Evolutionary conservation across 306 rosid genomes (phyloP), one percentile per base, ranked within the genome.

Genomic region (Datisca glomerata): DNA sequence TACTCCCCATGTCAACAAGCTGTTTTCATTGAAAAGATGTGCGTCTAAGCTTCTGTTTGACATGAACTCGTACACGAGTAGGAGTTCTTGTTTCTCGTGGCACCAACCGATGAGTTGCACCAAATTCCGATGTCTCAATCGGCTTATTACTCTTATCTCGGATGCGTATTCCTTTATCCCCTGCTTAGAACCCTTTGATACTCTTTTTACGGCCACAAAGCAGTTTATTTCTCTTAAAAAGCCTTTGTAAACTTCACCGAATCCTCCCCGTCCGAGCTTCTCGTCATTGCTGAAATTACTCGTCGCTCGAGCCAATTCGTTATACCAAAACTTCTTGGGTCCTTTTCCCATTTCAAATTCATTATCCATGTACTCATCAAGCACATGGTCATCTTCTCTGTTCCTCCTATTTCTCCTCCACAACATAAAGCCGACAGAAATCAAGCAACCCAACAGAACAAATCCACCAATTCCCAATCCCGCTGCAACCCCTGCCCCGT

Each of bases 81-180:
- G n/a, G 4, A 49, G 57, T 7, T 49, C 39, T 6, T 17, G n/a
- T 12, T 16, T 23, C 15, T 50, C 44, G 28, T 60, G 66, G 24
- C 66, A 34, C 53, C 53, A 51, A 8, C 66, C 59, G 3, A 60
- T 13, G 5, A 60, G 53, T 21, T 60, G 59, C 5, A 51, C 66
- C 21, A 60, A 24, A 23, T 60, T 60, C 20, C 53, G 12, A 21
- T 51, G 66, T n/a, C 66, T 51, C 41, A 51, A 36, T 4, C 37
- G 43, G 53, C 66, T 60, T 0, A 60, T 51, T 27, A 36, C 21
- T 24, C 49, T 51, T 8, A 60, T 45, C 12, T 60, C 66, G 4
- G 66, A 52, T 6, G 33, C 33, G 8, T 60, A 60, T 24, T 60
- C 66, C 36, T 50, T 43, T 10, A 18, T 2, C 0, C 66, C 66